phyloP scores from a whole-genome alignment of 2,329 filamentous ascomycete genomes.

The Exophiala viscosa region DNA sequence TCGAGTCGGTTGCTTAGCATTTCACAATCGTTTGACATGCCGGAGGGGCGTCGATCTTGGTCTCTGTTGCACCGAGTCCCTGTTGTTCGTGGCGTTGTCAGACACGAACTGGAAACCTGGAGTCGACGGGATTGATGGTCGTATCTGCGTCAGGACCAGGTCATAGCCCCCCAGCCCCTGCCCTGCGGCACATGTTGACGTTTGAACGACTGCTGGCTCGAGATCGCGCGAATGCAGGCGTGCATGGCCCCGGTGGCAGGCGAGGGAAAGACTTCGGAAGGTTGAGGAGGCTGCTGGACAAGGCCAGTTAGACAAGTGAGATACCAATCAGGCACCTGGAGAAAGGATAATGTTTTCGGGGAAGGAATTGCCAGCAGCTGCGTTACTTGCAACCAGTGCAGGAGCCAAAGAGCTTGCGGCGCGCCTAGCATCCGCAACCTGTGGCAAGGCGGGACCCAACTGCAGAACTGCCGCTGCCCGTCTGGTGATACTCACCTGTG shows the following conservation, averaged over 20 bases:
- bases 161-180: background rate
- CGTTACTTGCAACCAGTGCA: too few species aligned
- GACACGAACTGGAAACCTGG: background rate
- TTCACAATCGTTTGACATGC: constrained; percentile 2
- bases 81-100: background rate
- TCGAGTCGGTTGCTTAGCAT: constrained; percentile 1
- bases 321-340: background rate
- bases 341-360: background rate
- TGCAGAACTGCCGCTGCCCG: too few species aligned
- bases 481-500: too few species aligned
- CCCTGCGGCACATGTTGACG: background rate
- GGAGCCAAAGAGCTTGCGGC: too few species aligned
- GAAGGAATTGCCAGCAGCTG: constrained; percentile 1
- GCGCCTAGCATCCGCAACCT: too few species aligned
- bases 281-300: background rate
- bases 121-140: background rate
- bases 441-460: too few species aligned
- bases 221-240: background rate
- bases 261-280: background rate
- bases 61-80: constrained; percentile 6
- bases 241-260: too few species aligned
- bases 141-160: background rate
- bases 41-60: constrained; percentile 9
- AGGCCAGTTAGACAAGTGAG: background rate
- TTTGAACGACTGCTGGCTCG: background rate